These are phyloP conservation scores for Fistulinella cinereoalba DNA, from an alignment of 1,284 basidiomycete species.

Conservation along the genomic window DNA sequence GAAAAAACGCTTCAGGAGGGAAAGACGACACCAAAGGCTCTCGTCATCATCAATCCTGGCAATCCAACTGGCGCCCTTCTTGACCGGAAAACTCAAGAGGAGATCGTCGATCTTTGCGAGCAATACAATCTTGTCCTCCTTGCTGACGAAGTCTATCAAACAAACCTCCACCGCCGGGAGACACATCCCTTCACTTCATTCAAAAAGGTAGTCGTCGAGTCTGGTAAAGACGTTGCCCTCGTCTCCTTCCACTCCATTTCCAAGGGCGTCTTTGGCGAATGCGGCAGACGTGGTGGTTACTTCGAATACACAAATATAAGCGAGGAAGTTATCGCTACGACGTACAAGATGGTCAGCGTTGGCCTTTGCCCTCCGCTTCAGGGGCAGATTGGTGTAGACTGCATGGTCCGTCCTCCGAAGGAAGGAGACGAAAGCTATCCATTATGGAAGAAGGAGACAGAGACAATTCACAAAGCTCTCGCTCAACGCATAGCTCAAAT, in stretches of 20 bases:
- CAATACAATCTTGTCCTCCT: slow-evolving; percentile 83
- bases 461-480: slow-evolving; percentile 73
- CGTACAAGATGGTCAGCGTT: slow-evolving; percentile 95
- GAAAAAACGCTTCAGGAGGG: slow-evolving; percentile 66
- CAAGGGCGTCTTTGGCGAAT: slow-evolving; percentile 93
- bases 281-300: slow-evolving; percentile 91
- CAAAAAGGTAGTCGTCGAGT: slow-evolving; percentile 76
- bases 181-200: slow-evolving; percentile 85
- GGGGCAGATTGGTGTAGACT: slow-evolving; percentile 91
- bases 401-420: slow-evolving; percentile 83
- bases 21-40: slow-evolving; percentile 62
- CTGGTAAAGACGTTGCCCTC: slow-evolving; percentile 69
- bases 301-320: slow-evolving; percentile 85
- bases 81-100: slow-evolving; percentile 65
- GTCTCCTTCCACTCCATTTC: slow-evolving; percentile 95
- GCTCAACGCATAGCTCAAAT: slow-evolving; percentile 70
- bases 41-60: slow-evolving; percentile 95
- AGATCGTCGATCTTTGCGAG: slow-evolving; percentile 80
- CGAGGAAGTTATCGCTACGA: slow-evolving; percentile 73
- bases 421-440: slow-evolving; percentile 71
- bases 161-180: slow-evolving; percentile 74
- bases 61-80: slow-evolving; percentile 92
- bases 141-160: slow-evolving; percentile 95
- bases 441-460: slow-evolving; percentile 81
- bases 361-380: slow-evolving; percentile 84